Conservation (phyloP, 495 filamentous ascomycete species). For the Aspergillus affinis region DNA sequence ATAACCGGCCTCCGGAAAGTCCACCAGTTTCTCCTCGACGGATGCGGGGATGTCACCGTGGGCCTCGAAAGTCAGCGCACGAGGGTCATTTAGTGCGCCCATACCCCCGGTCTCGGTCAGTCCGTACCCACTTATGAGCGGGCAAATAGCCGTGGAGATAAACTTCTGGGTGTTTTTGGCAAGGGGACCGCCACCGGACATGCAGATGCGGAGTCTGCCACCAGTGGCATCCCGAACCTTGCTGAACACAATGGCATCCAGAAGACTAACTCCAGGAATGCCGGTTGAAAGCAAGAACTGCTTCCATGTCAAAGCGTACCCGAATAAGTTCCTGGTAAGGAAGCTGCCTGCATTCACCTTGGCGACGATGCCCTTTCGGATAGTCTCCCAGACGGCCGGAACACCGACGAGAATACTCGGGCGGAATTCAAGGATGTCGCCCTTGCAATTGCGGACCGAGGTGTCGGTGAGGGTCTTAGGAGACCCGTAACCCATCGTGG, state of each 20-base stretch:
- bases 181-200: conserved; percentile 89
- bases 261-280: conserved; percentile 65
- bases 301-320: conserved; percentile 85
- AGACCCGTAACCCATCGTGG: conserved; percentile 96
- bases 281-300: conserved; percentile 71
- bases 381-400: conserved; percentile 94
- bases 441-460: conserved; percentile 89
- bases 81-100: conserved; percentile 86
- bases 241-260: conserved; percentile 81
- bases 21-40: conserved; percentile 91
- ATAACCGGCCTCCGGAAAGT: conserved; percentile 93
- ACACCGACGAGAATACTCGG: conserved; percentile 93
- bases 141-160: conserved; percentile 82
- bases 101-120: conserved; percentile 94
- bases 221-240: conserved; percentile 91
- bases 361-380: conserved; percentile 93
- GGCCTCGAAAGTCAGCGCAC: conserved; percentile 80
- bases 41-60: conserved; percentile 80
- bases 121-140: conserved; percentile 91
- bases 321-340: conserved; percentile 82
- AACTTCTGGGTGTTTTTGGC: conserved; percentile 85
- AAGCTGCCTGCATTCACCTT: conserved; percentile 77
- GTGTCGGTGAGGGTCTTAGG: conserved; percentile 87
- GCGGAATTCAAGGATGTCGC: conserved; percentile 91
- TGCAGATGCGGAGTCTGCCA: conserved; percentile 72